Evolutionary conservation across 345 rosid species (phyloP), one percentile per base, ranked within the genome.

Genomic region (Sapria himalayana): DNA sequence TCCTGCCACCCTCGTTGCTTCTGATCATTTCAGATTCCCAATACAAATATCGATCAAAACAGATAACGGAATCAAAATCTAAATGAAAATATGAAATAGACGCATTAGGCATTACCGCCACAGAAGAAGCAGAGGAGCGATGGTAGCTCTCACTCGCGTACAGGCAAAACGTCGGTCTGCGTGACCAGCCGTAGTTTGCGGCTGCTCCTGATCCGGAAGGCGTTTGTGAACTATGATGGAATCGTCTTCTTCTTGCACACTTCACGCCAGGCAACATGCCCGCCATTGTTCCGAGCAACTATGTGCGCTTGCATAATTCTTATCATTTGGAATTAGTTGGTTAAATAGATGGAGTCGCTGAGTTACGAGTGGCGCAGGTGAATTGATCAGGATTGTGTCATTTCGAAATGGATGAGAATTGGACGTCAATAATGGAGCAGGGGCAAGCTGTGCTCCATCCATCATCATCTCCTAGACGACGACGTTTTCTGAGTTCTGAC

Each of bases 191-290:
- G 5, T 57, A 52, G 11, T 60, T 56, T 0, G 52, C 33, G 38
- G 49, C 19, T 25, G 29, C 40, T 3, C 62, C 53, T 1, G 72
- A 45, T 15, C 76, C 91, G 6, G 62, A 39, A 36, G 49, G 38
- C 0, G 55, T 64, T 29, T n/a, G n/a, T n/a, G 71, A 64, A 60
- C 74, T 63, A 3, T 57, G 79, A 59, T 70, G 82, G 37, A 75
- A 45, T 3, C 84, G 62, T 37, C 94, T 70, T 55, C 94, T 60
- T 25, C 94, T 58, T 1, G 93, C 93, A 47, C 70, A 61, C 53
- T 82, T 85, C 37, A 82, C 91, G 9, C 94, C 98, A 29, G 84
- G 75, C 42, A 89, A 68, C 85, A 74, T 74, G 1, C 94, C 93
- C 3, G 94, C 92, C 82, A 80, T 80, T 2, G 36, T n/a, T n/a